phyloP scores from a whole-genome alignment of 1,139 yeast species.

The Arxiozyma telluris region DNA sequence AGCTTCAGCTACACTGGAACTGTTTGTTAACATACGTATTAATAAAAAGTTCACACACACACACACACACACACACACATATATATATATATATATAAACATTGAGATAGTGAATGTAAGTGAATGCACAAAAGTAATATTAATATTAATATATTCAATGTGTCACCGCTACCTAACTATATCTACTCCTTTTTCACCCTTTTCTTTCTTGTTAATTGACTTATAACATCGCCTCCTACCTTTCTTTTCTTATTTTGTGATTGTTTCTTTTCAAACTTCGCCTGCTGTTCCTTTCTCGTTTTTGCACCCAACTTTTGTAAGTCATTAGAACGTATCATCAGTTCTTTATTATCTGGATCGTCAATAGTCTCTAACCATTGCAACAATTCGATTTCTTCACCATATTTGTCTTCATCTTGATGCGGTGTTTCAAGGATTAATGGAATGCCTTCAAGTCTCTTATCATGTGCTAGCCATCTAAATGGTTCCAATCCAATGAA shows the following conservation, averaged over 20 bases:
- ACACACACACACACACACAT: too few species aligned
- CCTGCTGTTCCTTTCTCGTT: conserved; percentile 42
- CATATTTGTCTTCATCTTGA: conserved; percentile 57
- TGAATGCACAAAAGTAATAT: not conserved
- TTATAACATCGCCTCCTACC: conserved; percentile 8
- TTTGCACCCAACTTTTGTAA: conserved; percentile 48
- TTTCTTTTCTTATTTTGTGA: conserved; percentile 14
- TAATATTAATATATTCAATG: too few species aligned
- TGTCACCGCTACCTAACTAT: not conserved
- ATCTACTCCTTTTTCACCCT: conserved; percentile 1
- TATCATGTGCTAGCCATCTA: conserved; percentile 49
- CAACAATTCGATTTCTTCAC: conserved; percentile 65
- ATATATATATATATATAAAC: too few species aligned
- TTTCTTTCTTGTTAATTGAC: conserved; percentile 8
- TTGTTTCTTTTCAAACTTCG: conserved; percentile 30
- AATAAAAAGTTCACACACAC: too few species aligned
- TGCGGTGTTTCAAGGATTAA: conserved; percentile 82
- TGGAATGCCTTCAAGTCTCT: conserved; percentile 57
- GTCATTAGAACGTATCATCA: conserved; percentile 39
- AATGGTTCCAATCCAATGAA: conserved; percentile 82
- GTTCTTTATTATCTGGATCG: conserved; percentile 48
- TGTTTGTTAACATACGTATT: too few species aligned
- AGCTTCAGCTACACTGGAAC: too few species aligned
- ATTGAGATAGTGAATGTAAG: too few species aligned
- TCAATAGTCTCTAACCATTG: conserved; percentile 36